phyloP scores from a whole-genome alignment of 306 rosid species.

The Citrullus mucosospermus region DNA sequence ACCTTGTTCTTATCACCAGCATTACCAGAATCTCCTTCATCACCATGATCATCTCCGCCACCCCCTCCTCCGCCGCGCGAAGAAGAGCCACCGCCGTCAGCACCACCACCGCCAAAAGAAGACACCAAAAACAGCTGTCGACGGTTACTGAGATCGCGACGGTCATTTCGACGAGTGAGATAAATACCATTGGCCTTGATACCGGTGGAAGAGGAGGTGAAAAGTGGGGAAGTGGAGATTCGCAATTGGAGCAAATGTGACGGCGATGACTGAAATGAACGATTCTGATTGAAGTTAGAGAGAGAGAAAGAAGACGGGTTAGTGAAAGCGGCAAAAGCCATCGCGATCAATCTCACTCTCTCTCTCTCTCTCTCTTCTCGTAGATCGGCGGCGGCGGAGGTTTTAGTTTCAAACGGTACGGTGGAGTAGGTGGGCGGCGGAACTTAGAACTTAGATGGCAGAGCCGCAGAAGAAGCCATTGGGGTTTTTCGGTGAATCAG shows the following conservation, averaged over 20 bases:
- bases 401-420: background rate
- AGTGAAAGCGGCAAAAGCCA: constrained; percentile 61
- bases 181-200: constrained; percentile 2
- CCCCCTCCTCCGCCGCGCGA: constrained; percentile 18
- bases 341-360: constrained; percentile 13
- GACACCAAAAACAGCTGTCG: background rate
- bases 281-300: constrained; percentile 19
- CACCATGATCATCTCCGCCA: constrained; percentile 18
- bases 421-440: background rate
- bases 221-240: constrained; percentile 6
- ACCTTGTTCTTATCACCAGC: constrained; percentile 22
- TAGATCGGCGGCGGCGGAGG: background rate
- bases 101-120: constrained; percentile 11
- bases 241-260: constrained; percentile 17
- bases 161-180: constrained; percentile 11
- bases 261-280: constrained; percentile 9
- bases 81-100: constrained; percentile 12
- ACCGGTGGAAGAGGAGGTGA: constrained; percentile 10
- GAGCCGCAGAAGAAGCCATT: background rate
- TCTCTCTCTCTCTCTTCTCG: background rate
- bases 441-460: background rate
- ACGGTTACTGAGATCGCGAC: background rate
- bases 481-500: background rate
- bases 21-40: constrained; percentile 17
- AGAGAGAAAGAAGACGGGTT: constrained; percentile 16